Conservation (phyloP, 2,329 filamentous ascomycete species). For the Sphaerostilbella broomeana region DNA sequence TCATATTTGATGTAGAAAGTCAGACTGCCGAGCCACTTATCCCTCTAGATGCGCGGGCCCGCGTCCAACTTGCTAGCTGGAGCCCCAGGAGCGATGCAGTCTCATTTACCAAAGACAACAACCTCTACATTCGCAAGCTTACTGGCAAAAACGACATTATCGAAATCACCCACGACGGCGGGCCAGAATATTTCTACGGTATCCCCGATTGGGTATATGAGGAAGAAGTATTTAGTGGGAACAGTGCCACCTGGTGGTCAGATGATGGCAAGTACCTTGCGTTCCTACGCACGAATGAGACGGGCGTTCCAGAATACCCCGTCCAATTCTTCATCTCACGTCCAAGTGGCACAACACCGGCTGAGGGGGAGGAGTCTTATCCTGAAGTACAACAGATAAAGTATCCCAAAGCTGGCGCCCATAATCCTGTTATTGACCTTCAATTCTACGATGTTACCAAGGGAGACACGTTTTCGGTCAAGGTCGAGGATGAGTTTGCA, state of each 20-base stretch:
- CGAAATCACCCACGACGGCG: slow-evolving; percentile 80
- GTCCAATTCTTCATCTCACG: slow-evolving; percentile 88
- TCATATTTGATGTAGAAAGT: slow-evolving; percentile 81
- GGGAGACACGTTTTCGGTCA: slow-evolving; percentile 71
- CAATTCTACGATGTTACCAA: slow-evolving; percentile 81
- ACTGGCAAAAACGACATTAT: slow-evolving; percentile 48
- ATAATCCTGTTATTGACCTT: slow-evolving; percentile 84
- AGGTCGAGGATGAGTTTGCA: slow-evolving; percentile 68
- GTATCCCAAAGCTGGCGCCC: slow-evolving; percentile 91
- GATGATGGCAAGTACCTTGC: slow-evolving; percentile 82
- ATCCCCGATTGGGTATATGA: slow-evolving; percentile 98
- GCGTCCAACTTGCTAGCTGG: slow-evolving; percentile 82
- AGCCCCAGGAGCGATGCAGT: slow-evolving; percentile 80
- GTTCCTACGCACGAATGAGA: slow-evolving; percentile 91
- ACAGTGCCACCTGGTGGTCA: slow-evolving; percentile 93
- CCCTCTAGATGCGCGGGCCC: slow-evolving; percentile 54
- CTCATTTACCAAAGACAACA: slow-evolving; percentile 86
- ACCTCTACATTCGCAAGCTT: slow-evolving; percentile 71
- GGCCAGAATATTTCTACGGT: slow-evolving; percentile 85
- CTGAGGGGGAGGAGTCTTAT: slow-evolving; percentile 71
- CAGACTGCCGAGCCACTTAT: slow-evolving; percentile 74
- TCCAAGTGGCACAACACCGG: slow-evolving; percentile 66
- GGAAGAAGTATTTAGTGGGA: slow-evolving; percentile 57
- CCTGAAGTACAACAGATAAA: slow-evolving; percentile 90
- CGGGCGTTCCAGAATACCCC: slow-evolving; percentile 81